Conservation (phyloP, 768 basidiomycete species). For the Leccinum longicurvipes region DNA sequence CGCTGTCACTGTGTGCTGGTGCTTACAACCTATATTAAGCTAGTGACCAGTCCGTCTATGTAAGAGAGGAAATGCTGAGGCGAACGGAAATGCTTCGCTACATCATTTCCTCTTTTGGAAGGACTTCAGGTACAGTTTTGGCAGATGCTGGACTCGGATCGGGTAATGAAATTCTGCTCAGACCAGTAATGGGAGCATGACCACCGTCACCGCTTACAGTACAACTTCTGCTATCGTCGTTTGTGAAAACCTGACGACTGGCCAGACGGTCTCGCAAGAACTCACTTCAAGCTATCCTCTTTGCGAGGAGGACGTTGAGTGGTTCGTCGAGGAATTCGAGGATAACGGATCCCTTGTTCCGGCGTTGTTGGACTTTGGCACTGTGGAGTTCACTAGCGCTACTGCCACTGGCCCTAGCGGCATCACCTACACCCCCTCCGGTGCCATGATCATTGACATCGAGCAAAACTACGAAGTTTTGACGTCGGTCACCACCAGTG, state of each 20-base stretch:
- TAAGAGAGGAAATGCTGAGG: no score
- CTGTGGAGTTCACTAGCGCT: conserved; percentile 9
- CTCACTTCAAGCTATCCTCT: conserved; percentile 17
- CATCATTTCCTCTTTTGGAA: no score
- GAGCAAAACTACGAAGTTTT: neutral
- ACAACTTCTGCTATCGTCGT: conserved; percentile 14
- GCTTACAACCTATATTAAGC: no score
- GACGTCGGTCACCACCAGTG: no score
- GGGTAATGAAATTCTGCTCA: no score
- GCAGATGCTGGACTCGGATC: no score
- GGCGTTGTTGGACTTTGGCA: conserved; percentile 20
- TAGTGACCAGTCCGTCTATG: no score
- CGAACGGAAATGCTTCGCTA: no score
- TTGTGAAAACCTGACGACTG: conserved; percentile 19
- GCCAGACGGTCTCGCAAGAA: conserved; percentile 7
- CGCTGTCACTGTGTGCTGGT: no score
- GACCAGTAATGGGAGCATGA: conserved; percentile 13
- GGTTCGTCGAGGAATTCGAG: conserved; percentile 22
- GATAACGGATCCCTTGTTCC: conserved; percentile 3
- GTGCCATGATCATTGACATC: conserved; percentile 13
- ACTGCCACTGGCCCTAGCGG: conserved; percentile 4
- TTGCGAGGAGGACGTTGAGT: conserved; percentile 18
- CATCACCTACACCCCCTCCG: conserved; percentile 10
- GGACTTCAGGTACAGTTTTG: no score
- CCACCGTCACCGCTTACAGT: conserved; percentile 16